These are phyloP conservation scores for Notholithocarpus densiflorus DNA, from an alignment of 306 rosid genomes.

Conservation along the genomic window DNA sequence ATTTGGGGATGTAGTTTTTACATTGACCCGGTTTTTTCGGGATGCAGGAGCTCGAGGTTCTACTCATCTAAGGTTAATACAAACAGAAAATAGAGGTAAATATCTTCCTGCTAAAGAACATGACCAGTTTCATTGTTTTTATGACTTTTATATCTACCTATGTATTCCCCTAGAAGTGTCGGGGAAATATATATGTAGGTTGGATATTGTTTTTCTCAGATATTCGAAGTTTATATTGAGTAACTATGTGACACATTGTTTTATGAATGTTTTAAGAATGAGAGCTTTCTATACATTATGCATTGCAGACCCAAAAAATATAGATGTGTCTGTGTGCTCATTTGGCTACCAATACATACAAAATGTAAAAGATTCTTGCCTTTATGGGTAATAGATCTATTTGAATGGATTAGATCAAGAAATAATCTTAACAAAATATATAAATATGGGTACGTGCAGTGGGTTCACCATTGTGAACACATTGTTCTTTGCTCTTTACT, in stretches of 20 bases:
- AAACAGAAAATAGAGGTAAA: slow-evolving; percentile 32
- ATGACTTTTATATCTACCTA: neutral
- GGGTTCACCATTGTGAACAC: too few relatives aligned
- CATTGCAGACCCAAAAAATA: neutral
- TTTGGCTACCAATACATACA: too few relatives aligned
- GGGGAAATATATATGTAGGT: neutral
- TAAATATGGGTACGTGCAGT: too few relatives aligned
- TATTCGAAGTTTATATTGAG: neutral
- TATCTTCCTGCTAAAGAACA: slow-evolving; percentile 12
- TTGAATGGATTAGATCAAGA: too few relatives aligned
- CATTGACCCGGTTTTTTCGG: too few relatives aligned
- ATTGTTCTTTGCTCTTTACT: too few relatives aligned
- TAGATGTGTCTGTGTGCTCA: neutral
- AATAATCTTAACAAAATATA: too few relatives aligned
- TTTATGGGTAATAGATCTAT: too few relatives aligned
- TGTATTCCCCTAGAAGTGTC: neutral
- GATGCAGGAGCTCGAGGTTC: too few relatives aligned
- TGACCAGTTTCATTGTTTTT: slow-evolving; percentile 4
- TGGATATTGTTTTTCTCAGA: neutral
- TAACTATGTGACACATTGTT: neutral
- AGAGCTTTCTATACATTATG: neutral
- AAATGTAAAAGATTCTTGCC: too few relatives aligned
- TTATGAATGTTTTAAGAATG: neutral
- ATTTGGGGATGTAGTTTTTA: too few relatives aligned
- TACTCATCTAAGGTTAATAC: too few relatives aligned